These are phyloP conservation scores for Hymenoscyphus occultus DNA, from an alignment of 2,329 filamentous ascomycete species.

Conservation along the genomic window DNA sequence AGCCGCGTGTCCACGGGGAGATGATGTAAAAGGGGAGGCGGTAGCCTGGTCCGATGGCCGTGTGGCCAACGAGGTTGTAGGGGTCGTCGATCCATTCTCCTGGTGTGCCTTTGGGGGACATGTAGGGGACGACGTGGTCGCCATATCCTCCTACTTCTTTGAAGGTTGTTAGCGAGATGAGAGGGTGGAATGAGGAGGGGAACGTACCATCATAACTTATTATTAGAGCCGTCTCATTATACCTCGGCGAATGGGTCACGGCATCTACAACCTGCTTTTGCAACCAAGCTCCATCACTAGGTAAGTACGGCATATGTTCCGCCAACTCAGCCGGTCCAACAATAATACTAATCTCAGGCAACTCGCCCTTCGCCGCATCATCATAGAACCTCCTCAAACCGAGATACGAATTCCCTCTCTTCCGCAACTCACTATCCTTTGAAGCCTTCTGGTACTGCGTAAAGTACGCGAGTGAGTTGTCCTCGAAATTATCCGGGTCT, in stretches of 20 bases:
- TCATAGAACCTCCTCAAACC: conserved; percentile 47
- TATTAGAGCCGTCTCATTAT: conserved; percentile 47
- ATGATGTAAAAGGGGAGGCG: conserved; percentile 54
- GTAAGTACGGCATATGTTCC: conserved; percentile 51
- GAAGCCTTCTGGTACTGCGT: conserved; percentile 43
- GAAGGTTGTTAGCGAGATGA: neutral
- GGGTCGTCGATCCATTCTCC: conserved; percentile 53
- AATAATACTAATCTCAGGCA: conserved; percentile 51
- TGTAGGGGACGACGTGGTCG: conserved; percentile 52
- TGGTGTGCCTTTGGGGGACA: conserved; percentile 46
- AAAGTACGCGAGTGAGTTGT: conserved; percentile 46
- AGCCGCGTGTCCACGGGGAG: conserved; percentile 53
- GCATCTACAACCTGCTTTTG: conserved; percentile 50
- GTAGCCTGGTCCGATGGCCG: conserved; percentile 46
- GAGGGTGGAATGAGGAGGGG: neutral
- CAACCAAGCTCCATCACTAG: conserved; percentile 52
- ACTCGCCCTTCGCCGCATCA: conserved; percentile 47
- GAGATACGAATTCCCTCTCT: conserved; percentile 37
- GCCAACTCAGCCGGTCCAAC: conserved; percentile 48
- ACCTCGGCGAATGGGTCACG: conserved; percentile 48
- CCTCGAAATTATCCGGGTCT: conserved; percentile 45
- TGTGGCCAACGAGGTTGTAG: conserved; percentile 41
- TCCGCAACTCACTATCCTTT: conserved; percentile 37
- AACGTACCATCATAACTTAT: conserved; percentile 45
- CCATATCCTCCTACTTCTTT: conserved; percentile 53